A percentile compares a stretch with the other conserved stretches of the same genome.
phyloP scores from a whole-genome alignment of 2,329 filamentous ascomycete species.

The Colletotrichum viniferum region DNA sequence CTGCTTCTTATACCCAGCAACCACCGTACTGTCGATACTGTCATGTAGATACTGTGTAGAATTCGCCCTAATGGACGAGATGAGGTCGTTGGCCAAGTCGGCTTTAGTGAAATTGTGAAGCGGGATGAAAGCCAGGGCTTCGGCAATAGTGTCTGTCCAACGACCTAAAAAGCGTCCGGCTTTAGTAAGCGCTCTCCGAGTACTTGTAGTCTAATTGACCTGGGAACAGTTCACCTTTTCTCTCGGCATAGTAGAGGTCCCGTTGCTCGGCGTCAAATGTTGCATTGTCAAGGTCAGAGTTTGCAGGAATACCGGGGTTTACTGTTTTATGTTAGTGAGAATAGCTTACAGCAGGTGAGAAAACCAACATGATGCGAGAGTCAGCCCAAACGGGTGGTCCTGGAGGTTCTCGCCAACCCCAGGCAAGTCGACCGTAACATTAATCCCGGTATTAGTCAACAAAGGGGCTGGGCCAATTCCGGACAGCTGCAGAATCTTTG shows the following conservation, averaged over 20 bases:
- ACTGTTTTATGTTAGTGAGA: not conserved
- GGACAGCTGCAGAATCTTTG: slow-evolving; percentile 51
- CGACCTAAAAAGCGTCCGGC: slow-evolving; percentile 21
- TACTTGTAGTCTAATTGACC: too few relatives aligned
- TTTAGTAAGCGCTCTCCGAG: not conserved
- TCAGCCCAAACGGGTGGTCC: slow-evolving; percentile 1
- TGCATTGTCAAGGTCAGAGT: slow-evolving; percentile 30
- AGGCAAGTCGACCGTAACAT: not conserved
- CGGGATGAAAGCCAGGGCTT: slow-evolving; percentile 3
- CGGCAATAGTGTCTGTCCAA: slow-evolving; percentile 31
- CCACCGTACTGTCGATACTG: slow-evolving; percentile 35
- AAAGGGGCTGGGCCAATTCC: slow-evolving; percentile 46
- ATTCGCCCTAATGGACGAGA: slow-evolving; percentile 30
- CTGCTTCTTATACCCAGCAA: slow-evolving; percentile 40
- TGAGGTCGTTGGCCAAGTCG: slow-evolving; percentile 19
- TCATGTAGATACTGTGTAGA: slow-evolving; percentile 34
- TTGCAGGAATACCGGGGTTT: not conserved
- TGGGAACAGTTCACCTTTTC: not conserved
- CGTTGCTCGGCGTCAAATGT: slow-evolving; percentile 36
- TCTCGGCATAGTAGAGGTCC: slow-evolving; percentile 32
- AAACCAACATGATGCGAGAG: not conserved
- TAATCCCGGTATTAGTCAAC: slow-evolving; percentile 40
- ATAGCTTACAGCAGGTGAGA: not conserved
- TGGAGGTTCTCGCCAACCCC: slow-evolving; percentile 14
- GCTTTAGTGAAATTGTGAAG: slow-evolving; percentile 29